Evolutionary conservation across 306 rosid species (phyloP), one percentile per base, ranked within the genome.

Genomic region (Pterocarpus santalinus): DNA sequence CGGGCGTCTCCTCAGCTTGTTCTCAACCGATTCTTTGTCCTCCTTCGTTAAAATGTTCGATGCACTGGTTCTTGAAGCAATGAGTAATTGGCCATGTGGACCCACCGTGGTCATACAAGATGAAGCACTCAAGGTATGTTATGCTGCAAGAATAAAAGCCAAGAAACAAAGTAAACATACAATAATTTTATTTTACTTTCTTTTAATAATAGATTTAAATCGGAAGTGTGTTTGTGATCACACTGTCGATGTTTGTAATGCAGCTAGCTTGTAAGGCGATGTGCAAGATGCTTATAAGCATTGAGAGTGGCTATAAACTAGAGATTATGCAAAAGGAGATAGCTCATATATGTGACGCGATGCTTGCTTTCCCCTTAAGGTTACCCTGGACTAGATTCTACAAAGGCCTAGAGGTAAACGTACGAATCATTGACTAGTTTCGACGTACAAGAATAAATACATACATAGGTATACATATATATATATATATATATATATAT

Each of bases 251-350:
- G 28, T 44, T 3, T 72, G 17, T 51, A 14, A 81, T 55, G 86
- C 84, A 93, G 99, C 77, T 95, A 64, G 87, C 92, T n/a, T 85
- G 94, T 75, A 89, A 85, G 82, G 97, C 96, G 1, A 93, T 91
- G 91, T 93, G 98, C 91, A 93, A 93, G 84, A 87, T 91, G 90
- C 46, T 95, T 47, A 80, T 90, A 32, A 88, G 95, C 86, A 15
- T 89, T 1, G 97, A 93, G 14, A 81, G 80, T 34, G 90, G 84
- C 11, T 2, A 35, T 15, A 87, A 90, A 52, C 36, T 90, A 79
- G 91, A 46, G 75, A 64, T 36, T 55, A 28, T 95, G 83, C 87
- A 89, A 52, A 82, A 60, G 76, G 88, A 91, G 55, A 89, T 89
- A 39, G 85, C 69, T 9, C 55, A 32, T 73, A 80, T 95, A 8